These are phyloP conservation scores for Simplicillium aogashimaense DNA, from an alignment of 2,329 filamentous ascomycete species.

Conservation along the genomic window DNA sequence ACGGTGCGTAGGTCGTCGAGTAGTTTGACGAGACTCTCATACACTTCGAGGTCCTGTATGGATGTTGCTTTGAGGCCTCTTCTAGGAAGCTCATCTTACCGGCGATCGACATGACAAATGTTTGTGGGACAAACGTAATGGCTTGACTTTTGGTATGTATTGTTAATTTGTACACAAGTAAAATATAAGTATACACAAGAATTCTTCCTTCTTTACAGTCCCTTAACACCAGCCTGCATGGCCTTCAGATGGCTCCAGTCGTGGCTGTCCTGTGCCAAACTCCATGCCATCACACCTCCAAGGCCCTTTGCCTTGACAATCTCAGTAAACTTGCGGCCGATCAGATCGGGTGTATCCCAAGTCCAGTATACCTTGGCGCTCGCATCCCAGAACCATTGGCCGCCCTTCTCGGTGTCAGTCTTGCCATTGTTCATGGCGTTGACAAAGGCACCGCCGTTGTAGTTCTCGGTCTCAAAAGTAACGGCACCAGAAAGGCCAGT, in stretches of 20 bases:
- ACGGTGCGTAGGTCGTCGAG: too few species aligned
- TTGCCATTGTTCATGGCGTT: slow-evolving; percentile 28
- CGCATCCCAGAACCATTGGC: slow-evolving; percentile 44
- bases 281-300: slow-evolving; percentile 45
- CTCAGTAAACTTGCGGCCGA: slow-evolving; percentile 33
- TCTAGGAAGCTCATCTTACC: too few species aligned
- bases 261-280: slow-evolving; percentile 36
- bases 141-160: too few species aligned
- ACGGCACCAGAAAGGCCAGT: slow-evolving; percentile 35
- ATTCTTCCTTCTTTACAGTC: slow-evolving; percentile 1
- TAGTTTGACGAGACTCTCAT: too few species aligned
- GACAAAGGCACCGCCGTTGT: slow-evolving; percentile 21
- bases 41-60: too few species aligned
- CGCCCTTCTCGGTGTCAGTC: slow-evolving; percentile 36
- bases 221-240: slow-evolving; percentile 23
- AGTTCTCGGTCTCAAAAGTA: slow-evolving; percentile 27
- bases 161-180: too few species aligned
- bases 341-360: slow-evolving; percentile 41
- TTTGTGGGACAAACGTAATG: too few species aligned
- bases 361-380: slow-evolving; percentile 39
- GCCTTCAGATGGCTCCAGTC: slow-evolving; percentile 31
- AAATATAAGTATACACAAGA: too few species aligned
- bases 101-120: too few species aligned
- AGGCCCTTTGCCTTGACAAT: slow-evolving; percentile 30
- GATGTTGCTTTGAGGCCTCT: too few species aligned